Conservation (phyloP, 352 stramenopile species). For the Pythium aquatile region DNA sequence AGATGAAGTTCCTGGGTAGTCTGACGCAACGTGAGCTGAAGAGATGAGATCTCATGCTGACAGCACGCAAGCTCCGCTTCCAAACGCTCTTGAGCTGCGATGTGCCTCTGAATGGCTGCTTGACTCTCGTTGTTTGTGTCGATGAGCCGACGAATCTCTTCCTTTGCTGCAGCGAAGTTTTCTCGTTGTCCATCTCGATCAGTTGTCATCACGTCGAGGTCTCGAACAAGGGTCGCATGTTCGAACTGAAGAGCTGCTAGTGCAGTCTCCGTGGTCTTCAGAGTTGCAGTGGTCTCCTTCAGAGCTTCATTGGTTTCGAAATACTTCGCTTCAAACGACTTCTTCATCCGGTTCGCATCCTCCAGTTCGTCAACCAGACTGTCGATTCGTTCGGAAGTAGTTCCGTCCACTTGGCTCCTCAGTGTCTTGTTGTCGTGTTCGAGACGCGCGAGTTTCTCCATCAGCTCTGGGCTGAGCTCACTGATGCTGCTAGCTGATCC, state of each 20-base stretch:
- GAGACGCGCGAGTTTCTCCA: constrained; percentile 56
- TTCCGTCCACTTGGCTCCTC: constrained; percentile 46
- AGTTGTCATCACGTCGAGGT: constrained; percentile 17
- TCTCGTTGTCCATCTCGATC: constrained; percentile 9
- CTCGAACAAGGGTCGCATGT: not conserved
- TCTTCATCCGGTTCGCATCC: constrained; percentile 58
- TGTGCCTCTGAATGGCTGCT: not conserved
- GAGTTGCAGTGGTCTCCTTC: constrained; percentile 23
- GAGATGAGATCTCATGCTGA: not conserved
- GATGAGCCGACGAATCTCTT: constrained; percentile 2
- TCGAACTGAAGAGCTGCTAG: constrained; percentile 11
- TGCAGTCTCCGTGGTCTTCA: constrained; percentile 15
- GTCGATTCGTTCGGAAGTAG: constrained; percentile 57
- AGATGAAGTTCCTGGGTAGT: constrained; percentile 12
- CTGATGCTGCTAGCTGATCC: constrained; percentile 37
- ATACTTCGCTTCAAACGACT: constrained; percentile 68
- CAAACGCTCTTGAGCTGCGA: not conserved
- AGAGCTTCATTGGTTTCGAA: constrained; percentile 45
- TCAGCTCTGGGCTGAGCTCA: constrained; percentile 69
- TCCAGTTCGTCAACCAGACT: constrained; percentile 54
- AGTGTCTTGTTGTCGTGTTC: constrained; percentile 59
- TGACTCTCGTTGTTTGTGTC: not conserved
- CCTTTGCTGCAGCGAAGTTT: not conserved
- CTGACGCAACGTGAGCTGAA: constrained; percentile 9
- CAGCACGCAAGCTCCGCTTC: not conserved